These are phyloP conservation scores for Eutrema japonicum DNA, from an alignment of 345 rosid species.

Conservation along the genomic window DNA sequence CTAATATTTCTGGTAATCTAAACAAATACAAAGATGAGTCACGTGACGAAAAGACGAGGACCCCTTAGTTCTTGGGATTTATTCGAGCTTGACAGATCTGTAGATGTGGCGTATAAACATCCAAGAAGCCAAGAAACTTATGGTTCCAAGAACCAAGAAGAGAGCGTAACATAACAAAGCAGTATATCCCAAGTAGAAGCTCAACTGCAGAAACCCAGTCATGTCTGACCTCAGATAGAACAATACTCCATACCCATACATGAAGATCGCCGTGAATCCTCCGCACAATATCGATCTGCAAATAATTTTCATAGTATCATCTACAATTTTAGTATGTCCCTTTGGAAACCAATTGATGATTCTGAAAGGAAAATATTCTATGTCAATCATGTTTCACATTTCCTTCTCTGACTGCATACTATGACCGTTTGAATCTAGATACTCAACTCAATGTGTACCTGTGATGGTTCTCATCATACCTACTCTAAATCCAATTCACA, in stretches of 20 bases:
- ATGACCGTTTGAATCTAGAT: neutral
- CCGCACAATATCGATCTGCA: constrained; percentile 75
- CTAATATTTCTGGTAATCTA: constrained; percentile 9
- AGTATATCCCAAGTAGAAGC: constrained; percentile 69
- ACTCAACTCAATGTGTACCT: neutral
- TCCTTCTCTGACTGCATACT: neutral
- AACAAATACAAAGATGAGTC: constrained; percentile 35
- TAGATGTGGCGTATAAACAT: constrained; percentile 62
- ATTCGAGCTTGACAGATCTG: constrained; percentile 57
- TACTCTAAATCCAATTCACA: neutral
- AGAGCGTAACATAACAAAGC: constrained; percentile 71
- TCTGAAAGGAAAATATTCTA: constrained; percentile 2
- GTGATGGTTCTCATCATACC: constrained; percentile 5
- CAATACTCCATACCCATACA: constrained; percentile 70
- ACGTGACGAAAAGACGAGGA: neutral
- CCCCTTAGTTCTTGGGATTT: constrained; percentile 6
- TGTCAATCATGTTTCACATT: constrained; percentile 15
- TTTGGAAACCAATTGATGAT: neutral
- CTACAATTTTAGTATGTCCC: neutral
- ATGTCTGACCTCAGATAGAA: constrained; percentile 68
- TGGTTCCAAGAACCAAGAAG: constrained; percentile 71
- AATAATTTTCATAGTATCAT: neutral
- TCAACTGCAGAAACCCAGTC: constrained; percentile 73
- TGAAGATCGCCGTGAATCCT: constrained; percentile 65
- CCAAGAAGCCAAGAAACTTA: constrained; percentile 69